Base-by-base conservation (phyloP, 352 stramenopile genomes). In the Aphanomyces astaci region DNA sequence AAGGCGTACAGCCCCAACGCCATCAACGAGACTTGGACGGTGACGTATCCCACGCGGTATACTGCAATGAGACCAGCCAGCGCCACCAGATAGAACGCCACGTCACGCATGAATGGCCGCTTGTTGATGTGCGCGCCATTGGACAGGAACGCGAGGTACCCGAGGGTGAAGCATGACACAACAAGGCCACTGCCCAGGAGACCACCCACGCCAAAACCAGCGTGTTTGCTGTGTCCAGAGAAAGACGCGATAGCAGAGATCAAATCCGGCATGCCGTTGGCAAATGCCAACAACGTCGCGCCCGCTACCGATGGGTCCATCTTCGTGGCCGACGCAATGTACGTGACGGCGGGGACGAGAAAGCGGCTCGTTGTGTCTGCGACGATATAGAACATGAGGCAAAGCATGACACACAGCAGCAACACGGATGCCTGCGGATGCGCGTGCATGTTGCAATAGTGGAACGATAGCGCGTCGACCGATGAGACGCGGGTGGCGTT, bases 131-230 rank as follows among this genome's bases (percentile, higher is more conserved):
- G 39, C 17, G 59, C 56, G 33, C 62, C 62, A 27, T 36, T 52
- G 2, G 62, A 45, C 22, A 68, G 62, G 33, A 60, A 68, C 19
- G 45, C 62, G n/a, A 68, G 33, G 32, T 68, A 48, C 15, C 62
- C 62, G 11, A 68, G 32, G 22, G 62, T 68, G 40, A 68, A 68
- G 62, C 49, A 51, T 15, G 62, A 36, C 3, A 68, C 24, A 3
- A 68, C 62, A 27, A 68, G 62, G 31, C 62, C 62, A 22, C 62
- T 68, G 32, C 62, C 62, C 32, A 68, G 43, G 15, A 68, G 51
- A 3, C 62, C 62, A 31, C 62, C 62, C 11, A 68, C 46, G 30
- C 62, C 62, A 68, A 68, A 68, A 2, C 62, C 62, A n/a, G 24
- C 55, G 51, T 68, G 62, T n/a, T 24, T 59, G 33, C 49, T 51